Evolutionary conservation across 768 basidiomycete genomes (phyloP).

Genomic region (Psilocybe cubensis): DNA sequence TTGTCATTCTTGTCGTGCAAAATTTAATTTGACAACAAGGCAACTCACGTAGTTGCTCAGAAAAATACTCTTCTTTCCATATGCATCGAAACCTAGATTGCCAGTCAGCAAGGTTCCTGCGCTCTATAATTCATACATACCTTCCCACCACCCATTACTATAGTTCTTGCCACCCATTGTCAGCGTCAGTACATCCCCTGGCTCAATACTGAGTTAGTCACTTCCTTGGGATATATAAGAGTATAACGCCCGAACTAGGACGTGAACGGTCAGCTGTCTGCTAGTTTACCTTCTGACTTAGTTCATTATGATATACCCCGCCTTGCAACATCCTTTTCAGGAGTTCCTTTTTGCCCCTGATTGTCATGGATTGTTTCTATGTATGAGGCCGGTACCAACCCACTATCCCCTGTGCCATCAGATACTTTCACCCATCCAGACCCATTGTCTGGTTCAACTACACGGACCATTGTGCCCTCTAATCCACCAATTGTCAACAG

Average conservation of each 20-base stretch:
- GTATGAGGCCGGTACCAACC: conserved; percentile 88
- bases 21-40: conserved; percentile 10
- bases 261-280: conserved; percentile 6
- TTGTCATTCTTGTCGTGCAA: too few species aligned
- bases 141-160: conserved; percentile 89
- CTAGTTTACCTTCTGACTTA: not conserved
- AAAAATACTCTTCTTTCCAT: conserved; percentile 77
- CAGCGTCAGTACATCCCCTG: conserved; percentile 66
- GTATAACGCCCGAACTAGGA: conserved; percentile 86
- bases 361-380: conserved; percentile 42
- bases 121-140: conserved; percentile 33
- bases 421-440: conserved; percentile 86
- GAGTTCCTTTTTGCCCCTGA: conserved; percentile 17
- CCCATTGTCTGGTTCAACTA: conserved; percentile 83
- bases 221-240: conserved; percentile 73
- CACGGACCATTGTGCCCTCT: conserved; percentile 68
- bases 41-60: conserved; percentile 87
- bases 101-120: conserved; percentile 13
- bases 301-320: conserved; percentile 51
- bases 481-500: conserved; percentile 3
- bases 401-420: conserved; percentile 58
- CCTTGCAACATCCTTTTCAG: conserved; percentile 41
- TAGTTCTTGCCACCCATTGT: conserved; percentile 68
- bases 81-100: conserved; percentile 56
- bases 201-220: conserved; percentile 67